phyloP scores from a whole-genome alignment of 306 rosid genomes.

The Ceratonia siliqua region DNA sequence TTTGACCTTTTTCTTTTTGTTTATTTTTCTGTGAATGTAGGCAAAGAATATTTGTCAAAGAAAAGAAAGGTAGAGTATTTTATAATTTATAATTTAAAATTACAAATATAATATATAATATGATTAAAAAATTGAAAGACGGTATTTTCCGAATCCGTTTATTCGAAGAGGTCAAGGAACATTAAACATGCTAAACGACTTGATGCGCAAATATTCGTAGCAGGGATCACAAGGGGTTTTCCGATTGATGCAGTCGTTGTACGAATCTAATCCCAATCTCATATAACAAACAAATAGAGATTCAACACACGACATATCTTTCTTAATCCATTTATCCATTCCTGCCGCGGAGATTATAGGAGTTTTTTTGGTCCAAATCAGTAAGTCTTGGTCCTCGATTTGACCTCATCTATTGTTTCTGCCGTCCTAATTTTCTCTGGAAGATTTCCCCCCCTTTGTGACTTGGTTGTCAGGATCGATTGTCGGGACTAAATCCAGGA shows the following conservation, averaged over 20 bases:
- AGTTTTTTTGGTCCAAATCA: not conserved
- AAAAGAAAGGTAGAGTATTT: too few species aligned
- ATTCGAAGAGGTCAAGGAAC: not conserved
- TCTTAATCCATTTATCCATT: not conserved
- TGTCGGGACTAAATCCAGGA: conserved; percentile 1
- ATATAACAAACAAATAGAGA: not conserved
- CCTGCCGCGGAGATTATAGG: not conserved
- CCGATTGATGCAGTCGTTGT: not conserved
- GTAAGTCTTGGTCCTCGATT: conserved; percentile 7
- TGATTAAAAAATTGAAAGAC: not conserved
- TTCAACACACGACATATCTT: conserved; percentile 14
- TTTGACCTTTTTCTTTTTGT: too few species aligned
- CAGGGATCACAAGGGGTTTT: not conserved
- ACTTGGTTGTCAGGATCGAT: conserved; percentile 29
- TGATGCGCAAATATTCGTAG: not conserved
- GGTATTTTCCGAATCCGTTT: not conserved
- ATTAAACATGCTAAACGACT: not conserved
- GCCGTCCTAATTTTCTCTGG: conserved; percentile 13
- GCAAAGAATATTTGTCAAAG: too few species aligned
- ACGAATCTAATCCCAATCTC: not conserved
- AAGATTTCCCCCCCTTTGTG: not conserved
- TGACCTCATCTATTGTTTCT: not conserved
- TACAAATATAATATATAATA: too few species aligned
- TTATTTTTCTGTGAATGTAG: too few species aligned
- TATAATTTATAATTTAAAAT: too few species aligned